Conservation (phyloP, 202 grass and related monocot genomes). For the Carex sylvatica region DNA sequence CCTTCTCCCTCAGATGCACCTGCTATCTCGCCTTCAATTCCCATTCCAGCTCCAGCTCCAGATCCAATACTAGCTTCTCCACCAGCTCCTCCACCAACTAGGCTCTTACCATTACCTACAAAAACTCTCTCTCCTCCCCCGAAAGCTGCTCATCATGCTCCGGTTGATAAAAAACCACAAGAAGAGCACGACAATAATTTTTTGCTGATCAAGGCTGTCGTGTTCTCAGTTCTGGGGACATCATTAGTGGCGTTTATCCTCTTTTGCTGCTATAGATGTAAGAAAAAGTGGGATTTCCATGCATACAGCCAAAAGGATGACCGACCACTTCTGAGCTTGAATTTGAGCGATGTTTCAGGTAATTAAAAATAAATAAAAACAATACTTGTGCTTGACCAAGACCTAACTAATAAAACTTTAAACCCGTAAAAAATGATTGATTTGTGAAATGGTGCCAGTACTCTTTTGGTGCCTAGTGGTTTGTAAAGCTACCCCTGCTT, state of each 20-base stretch:
- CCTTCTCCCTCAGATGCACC: not conserved
- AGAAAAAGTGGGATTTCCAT: slow-evolving; percentile 7
- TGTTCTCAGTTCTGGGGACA: not conserved
- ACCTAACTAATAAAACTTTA: not conserved
- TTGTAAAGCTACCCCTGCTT: not conserved
- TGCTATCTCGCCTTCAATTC: not conserved
- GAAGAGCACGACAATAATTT: not conserved
- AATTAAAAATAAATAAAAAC: not conserved
- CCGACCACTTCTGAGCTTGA: not conserved
- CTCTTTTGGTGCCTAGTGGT: not conserved
- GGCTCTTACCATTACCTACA: not conserved
- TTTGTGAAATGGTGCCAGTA: not conserved
- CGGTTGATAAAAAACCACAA: slow-evolving; percentile 2
- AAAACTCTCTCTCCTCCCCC: not conserved
- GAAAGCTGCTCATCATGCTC: not conserved
- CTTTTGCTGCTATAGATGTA: slow-evolving; percentile 27
- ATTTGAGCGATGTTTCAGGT: slow-evolving; percentile 26
- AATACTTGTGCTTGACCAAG: not conserved
- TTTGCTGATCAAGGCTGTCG: not conserved
- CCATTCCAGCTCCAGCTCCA: not conserved
- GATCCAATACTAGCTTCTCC: not conserved
- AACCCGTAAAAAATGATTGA: not conserved
- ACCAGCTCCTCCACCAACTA: not conserved
- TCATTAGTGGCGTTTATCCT: slow-evolving; percentile 21
- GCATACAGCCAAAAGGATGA: slow-evolving; percentile 11